Percentiles rank a stretch among this genome's conserved stretches.
Conservation (phyloP, 2,329 filamentous ascomycete species). For the Dactylellina haptotyla region DNA sequence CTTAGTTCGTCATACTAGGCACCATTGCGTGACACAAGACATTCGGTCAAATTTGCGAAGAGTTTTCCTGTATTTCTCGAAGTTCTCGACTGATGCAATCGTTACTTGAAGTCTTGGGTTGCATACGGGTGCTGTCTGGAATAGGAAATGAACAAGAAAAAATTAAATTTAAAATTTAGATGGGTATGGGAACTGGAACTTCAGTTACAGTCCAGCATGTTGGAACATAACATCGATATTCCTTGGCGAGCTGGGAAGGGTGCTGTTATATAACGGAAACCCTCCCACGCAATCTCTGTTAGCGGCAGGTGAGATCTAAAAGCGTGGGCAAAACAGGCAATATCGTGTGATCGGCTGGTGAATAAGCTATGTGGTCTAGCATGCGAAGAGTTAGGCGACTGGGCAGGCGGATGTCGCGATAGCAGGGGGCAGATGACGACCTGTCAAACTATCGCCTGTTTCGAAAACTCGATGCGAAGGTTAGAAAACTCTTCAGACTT, state of each 20-base stretch:
- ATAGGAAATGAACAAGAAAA: conserved; percentile 4
- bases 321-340: conserved; percentile 27
- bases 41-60: conserved; percentile 16
- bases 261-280: conserved; percentile 32
- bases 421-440: conserved; percentile 42
- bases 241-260: conserved; percentile 20
- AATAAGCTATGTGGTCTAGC: conserved; percentile 10
- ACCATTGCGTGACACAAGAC: conserved; percentile 54
- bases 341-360: conserved; percentile 2
- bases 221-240: conserved; percentile 11
- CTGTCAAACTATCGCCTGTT: conserved; percentile 37
- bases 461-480: conserved; percentile 3
- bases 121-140: not conserved
- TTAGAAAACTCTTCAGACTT: not conserved
- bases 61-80: conserved; percentile 10
- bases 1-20: conserved; percentile 50
- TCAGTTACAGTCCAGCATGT: not conserved
- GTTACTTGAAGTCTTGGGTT: conserved; percentile 2
- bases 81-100: not conserved
- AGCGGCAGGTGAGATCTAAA: conserved; percentile 28
- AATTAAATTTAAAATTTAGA: conserved; percentile 3
- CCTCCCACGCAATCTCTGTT: conserved; percentile 6
- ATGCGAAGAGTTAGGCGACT: conserved; percentile 21
- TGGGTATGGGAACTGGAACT: conserved; percentile 14
- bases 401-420: conserved; percentile 51